Base-by-base conservation (phyloP, 208 protist species). In the Trypanosoma avium region DNA sequence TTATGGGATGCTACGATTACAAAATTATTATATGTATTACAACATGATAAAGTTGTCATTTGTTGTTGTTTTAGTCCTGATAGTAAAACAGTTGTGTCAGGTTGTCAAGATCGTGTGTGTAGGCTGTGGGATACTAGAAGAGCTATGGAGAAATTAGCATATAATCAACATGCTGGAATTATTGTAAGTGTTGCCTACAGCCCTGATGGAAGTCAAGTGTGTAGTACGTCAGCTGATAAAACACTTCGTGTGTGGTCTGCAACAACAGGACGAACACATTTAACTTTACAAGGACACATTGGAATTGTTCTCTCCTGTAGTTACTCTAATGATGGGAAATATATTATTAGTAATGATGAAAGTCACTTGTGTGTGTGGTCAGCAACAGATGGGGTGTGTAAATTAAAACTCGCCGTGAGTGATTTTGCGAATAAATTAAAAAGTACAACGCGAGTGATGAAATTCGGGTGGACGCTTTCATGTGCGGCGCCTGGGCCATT, bases 301-400 rank as follows among this genome's bases (percentile, higher is more conserved):
- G 88, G 82, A 30, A 93, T 97, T 56, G 84, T 97, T 47, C 67
- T 93, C 26, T 67, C 84, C 0, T 97, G 91, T 57, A 84, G 72
- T 61, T 97, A 90, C 75, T 82, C 76, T 30, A 61, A 71, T 6
- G 82, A 95, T 49, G 88, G 91, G 1, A 71, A 65, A n/a, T 58
- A 82, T 73, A 94, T 97, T 54, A 62, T 97, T 35, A 94, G 86
- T 75, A 97, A 95, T 69, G 91, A 95, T 57, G 88, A 97, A 67
- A 69, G 30, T 0, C 32, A 79, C 33, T 56, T 97, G n/a, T 79
- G 75, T 19, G 88, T 95, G 19, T 97, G 88, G 88, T 83, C 65
- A 0, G 69, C 83, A 17, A 65, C 69, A 42, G 75, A 82, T 46
- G 88, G 88, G 24, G 69, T 43, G 40, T 90, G 84, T 65, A 76